phyloP scores from a whole-genome alignment of 345 rosid species.

The Trapa bicornis region DNA sequence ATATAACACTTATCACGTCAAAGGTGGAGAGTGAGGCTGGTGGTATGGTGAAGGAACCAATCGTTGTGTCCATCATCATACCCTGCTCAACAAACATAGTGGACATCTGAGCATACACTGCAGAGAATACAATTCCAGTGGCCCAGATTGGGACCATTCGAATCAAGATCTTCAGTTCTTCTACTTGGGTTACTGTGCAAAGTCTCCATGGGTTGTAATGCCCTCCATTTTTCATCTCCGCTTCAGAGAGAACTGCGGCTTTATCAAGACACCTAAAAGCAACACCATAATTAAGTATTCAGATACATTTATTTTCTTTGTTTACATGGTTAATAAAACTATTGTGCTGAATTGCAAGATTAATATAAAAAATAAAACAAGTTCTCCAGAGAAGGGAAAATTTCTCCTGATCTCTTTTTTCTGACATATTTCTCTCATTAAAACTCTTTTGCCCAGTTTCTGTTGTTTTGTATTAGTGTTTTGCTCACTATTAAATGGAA shows the following conservation, averaged over 20 bases:
- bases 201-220: constrained; percentile 61
- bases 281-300: neutral
- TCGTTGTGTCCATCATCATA: constrained; percentile 61
- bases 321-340: too few relatives aligned
- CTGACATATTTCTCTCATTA: too few relatives aligned
- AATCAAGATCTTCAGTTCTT: constrained; percentile 78
- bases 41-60: constrained; percentile 82
- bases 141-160: constrained; percentile 98
- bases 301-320: too few relatives aligned
- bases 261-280: constrained; percentile 74
- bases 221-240: constrained; percentile 44
- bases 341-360: too few relatives aligned
- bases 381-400: too few relatives aligned
- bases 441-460: too few relatives aligned
- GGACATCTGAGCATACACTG: constrained; percentile 79
- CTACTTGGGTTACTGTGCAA: constrained; percentile 90
- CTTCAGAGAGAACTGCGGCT: constrained; percentile 69
- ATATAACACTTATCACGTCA: constrained; percentile 64
- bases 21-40: constrained; percentile 79
- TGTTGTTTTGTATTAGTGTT: too few relatives aligned
- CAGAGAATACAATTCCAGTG: constrained; percentile 70
- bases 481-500: too few relatives aligned
- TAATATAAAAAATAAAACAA: too few relatives aligned
- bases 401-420: too few relatives aligned
- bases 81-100: constrained; percentile 96